Percentiles rank a stretch among this genome's conserved stretches.
These are phyloP conservation scores for Ogataea methanolica DNA, from an alignment of 805 yeast species.

Conservation along the genomic window DNA sequence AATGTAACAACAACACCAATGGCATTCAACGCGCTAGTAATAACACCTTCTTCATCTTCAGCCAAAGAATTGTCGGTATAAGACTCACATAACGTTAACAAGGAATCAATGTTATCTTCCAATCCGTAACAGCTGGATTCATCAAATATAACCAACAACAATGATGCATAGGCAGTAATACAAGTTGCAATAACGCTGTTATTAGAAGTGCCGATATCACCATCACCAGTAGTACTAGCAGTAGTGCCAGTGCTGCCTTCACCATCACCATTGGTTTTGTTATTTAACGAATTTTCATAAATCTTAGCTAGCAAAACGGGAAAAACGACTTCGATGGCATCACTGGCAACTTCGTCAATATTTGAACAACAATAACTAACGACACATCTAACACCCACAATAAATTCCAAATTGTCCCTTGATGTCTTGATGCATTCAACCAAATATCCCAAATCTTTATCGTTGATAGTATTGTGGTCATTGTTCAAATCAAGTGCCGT, in stretches of 20 bases:
- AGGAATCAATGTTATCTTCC: constrained; percentile 39
- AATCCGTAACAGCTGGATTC: constrained; percentile 47
- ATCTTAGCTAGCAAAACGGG: constrained; percentile 24
- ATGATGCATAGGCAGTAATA: constrained; percentile 23
- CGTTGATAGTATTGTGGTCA: constrained; percentile 28
- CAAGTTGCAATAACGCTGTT: constrained; percentile 14
- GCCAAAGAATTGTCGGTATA: constrained; percentile 25
- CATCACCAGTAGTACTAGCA: constrained; percentile 3
- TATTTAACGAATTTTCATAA: constrained; percentile 1
- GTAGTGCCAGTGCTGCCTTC: background rate
- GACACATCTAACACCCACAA: constrained; percentile 36
- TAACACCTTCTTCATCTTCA: constrained; percentile 36
- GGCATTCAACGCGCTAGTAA: constrained; percentile 43
- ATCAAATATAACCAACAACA: constrained; percentile 40
- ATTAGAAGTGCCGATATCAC: constrained; percentile 6
- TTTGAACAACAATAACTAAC: constrained; percentile 43
- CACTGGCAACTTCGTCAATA: constrained; percentile 44
- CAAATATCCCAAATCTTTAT: constrained; percentile 33
- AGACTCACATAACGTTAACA: constrained; percentile 41
- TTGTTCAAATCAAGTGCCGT: constrained; percentile 30
- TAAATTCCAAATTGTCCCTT: constrained; percentile 31
- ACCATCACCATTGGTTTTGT: background rate
- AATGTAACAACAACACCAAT: constrained; percentile 41
- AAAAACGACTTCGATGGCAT: constrained; percentile 25
- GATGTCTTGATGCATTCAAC: constrained; percentile 28